Percentiles rank a stretch among this genome's conserved stretches.
Conservation (phyloP, 495 filamentous ascomycete species). For the Pseudotulostoma volvatum region DNA sequence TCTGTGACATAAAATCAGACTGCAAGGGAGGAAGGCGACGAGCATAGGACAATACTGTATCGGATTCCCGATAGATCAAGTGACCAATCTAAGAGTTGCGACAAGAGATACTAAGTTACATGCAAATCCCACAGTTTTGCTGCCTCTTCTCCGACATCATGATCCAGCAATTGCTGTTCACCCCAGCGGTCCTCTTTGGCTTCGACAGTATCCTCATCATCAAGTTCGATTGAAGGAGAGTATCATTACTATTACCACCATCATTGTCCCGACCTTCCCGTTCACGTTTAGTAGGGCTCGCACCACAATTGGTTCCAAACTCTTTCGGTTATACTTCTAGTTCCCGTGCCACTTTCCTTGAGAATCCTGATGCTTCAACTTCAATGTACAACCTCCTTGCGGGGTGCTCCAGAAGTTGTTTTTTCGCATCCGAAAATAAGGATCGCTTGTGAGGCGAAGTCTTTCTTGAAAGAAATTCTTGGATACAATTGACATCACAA, state of each 20-base stretch:
- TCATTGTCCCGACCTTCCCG: constrained; percentile 21
- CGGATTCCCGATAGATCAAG: too few relatives aligned
- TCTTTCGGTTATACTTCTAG: constrained; percentile 76
- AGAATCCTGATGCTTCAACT: constrained; percentile 87
- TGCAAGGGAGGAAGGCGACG: too few relatives aligned
- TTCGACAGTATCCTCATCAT: constrained; percentile 4
- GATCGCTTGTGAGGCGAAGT: constrained; percentile 81
- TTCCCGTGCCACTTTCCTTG: constrained; percentile 87
- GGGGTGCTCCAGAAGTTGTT: constrained; percentile 44
- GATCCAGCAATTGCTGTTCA: not conserved
- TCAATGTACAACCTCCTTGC: constrained; percentile 64
- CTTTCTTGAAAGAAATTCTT: constrained; percentile 81
- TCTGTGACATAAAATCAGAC: too few relatives aligned
- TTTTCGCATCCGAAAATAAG: constrained; percentile 67
- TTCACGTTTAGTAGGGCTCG: constrained; percentile 16
- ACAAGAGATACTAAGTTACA: too few relatives aligned
- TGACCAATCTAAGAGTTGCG: too few relatives aligned
- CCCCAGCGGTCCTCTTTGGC: not conserved
- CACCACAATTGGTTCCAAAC: constrained; percentile 43
- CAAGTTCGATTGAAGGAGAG: too few relatives aligned
- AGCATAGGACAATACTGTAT: too few relatives aligned
- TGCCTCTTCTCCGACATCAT: constrained; percentile 19
- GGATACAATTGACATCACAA: constrained; percentile 82
- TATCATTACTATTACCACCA: too few relatives aligned
- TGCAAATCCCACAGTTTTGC: constrained; percentile 18